These are phyloP conservation scores for Candida morakotiae DNA, from an alignment of 805 yeast species.

Conservation along the genomic window DNA sequence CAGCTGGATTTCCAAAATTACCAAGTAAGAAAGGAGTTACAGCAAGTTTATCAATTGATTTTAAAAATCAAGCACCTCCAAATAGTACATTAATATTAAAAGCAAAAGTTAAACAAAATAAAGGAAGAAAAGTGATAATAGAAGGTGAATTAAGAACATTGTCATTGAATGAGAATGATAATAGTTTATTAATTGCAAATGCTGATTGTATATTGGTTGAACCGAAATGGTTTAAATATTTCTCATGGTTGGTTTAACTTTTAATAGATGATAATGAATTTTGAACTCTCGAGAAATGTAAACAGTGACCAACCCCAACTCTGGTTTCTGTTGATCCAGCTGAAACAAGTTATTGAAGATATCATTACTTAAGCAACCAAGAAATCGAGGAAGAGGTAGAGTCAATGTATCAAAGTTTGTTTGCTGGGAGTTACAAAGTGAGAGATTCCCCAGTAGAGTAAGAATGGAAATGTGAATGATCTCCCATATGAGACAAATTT, in stretches of 20 bases:
- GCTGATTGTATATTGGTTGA: constrained; percentile 75
- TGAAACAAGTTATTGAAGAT: no score
- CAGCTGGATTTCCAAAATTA: constrained; percentile 76
- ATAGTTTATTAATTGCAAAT: constrained; percentile 45
- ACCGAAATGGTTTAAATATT: constrained; percentile 82
- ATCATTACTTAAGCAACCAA: no score
- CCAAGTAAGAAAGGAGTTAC: constrained; percentile 89
- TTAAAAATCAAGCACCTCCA: constrained; percentile 59
- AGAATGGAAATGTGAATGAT: no score
- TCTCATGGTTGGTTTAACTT: constrained; percentile 48
- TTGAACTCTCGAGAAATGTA: no score
- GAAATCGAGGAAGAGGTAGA: no score
- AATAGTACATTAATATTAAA: constrained; percentile 60
- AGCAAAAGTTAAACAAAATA: constrained; percentile 60
- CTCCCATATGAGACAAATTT: no score
- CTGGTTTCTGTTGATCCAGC: no score
- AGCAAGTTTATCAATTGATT: constrained; percentile 66
- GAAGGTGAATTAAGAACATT: constrained; percentile 61
- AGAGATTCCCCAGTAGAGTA: no score
- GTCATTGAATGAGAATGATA: constrained; percentile 22
- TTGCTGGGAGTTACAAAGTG: no score
- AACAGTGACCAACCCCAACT: no score
- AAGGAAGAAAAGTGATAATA: constrained; percentile 81
- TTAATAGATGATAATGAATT: no score
- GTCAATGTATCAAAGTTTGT: no score